These are phyloP conservation scores for Drechslerella dactyloides DNA, from an alignment of 2,329 filamentous ascomycete species.

Conservation along the genomic window DNA sequence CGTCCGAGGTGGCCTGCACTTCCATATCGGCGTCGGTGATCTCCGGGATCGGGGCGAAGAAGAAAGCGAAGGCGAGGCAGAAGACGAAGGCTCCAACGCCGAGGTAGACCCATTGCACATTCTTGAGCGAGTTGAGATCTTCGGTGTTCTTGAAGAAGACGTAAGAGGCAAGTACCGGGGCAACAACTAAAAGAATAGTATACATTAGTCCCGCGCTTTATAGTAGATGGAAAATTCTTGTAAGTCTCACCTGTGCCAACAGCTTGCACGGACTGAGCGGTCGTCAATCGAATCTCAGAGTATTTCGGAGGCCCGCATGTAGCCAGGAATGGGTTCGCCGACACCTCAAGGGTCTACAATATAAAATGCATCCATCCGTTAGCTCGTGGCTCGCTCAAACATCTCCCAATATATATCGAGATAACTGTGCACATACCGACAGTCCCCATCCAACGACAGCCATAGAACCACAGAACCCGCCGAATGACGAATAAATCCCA, in stretches of 20 bases:
- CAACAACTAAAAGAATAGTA: conserved; percentile 56
- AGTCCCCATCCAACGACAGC: conserved; percentile 65
- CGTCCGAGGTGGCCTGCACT: conserved; percentile 61
- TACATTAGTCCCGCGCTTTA: background rate
- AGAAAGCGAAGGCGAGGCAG: conserved; percentile 66
- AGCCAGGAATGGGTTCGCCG: conserved; percentile 64
- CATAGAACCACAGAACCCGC: conserved; percentile 67
- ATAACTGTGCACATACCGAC: conserved; percentile 23
- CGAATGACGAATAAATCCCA: conserved; percentile 64
- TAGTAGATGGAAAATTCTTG: background rate
- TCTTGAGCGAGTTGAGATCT: conserved; percentile 63
- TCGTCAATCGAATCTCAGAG: conserved; percentile 66
- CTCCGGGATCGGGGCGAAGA: conserved; percentile 64
- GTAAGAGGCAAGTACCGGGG: conserved; percentile 66
- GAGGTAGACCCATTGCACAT: conserved; percentile 71
- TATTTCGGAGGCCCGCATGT: conserved; percentile 68
- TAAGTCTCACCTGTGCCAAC: conserved; percentile 61
- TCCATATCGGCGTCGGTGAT: conserved; percentile 67
- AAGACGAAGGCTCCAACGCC: conserved; percentile 68
- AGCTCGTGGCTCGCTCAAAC: conserved; percentile 31
- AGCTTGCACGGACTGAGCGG: conserved; percentile 67
- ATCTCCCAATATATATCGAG: background rate
- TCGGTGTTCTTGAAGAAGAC: conserved; percentile 68
- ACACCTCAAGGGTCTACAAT: conserved; percentile 65
- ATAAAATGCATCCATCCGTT: conserved; percentile 58